Evolutionary conservation across 164 flowering plant species (phyloP).

Genomic region (Stephania yunnanensis): DNA sequence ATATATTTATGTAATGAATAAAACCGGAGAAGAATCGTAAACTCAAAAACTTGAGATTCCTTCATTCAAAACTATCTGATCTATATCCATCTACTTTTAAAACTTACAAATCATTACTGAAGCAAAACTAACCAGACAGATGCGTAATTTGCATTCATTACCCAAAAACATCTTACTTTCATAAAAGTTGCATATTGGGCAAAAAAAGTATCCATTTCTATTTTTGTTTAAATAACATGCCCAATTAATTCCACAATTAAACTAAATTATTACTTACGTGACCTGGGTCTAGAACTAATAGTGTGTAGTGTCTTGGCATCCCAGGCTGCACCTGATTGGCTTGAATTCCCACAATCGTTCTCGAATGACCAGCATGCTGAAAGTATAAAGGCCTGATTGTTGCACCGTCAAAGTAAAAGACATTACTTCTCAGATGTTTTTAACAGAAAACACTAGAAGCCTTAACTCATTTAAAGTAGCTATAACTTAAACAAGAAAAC

Average conservation of each 20-base stretch:
- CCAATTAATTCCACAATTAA: background rate
- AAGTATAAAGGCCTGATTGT: constrained; percentile 80
- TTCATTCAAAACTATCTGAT: background rate
- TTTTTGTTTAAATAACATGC: background rate
- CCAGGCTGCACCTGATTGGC: constrained; percentile 36
- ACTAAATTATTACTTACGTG: constrained; percentile 42
- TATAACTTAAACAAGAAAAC: background rate
- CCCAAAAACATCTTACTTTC: background rate
- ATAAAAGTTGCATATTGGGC: background rate
- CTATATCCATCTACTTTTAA: too few species aligned
- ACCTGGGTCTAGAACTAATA: constrained; percentile 69
- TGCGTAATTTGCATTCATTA: background rate
- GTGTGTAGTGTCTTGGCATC: constrained; percentile 35
- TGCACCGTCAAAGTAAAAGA: constrained; percentile 8
- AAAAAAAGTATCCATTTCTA: background rate
- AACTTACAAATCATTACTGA: too few species aligned
- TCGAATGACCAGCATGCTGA: constrained; percentile 90
- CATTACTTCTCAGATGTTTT: background rate
- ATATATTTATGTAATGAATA: background rate
- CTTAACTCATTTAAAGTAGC: background rate
- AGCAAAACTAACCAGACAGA: too few species aligned
- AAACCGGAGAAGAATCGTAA: background rate
- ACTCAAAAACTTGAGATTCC: background rate
- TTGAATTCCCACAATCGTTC: constrained; percentile 89
- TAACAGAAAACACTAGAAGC: background rate